Base-by-base conservation (phyloP, 495 filamentous ascomycete species). In the Ramalina intermedia region DNA sequence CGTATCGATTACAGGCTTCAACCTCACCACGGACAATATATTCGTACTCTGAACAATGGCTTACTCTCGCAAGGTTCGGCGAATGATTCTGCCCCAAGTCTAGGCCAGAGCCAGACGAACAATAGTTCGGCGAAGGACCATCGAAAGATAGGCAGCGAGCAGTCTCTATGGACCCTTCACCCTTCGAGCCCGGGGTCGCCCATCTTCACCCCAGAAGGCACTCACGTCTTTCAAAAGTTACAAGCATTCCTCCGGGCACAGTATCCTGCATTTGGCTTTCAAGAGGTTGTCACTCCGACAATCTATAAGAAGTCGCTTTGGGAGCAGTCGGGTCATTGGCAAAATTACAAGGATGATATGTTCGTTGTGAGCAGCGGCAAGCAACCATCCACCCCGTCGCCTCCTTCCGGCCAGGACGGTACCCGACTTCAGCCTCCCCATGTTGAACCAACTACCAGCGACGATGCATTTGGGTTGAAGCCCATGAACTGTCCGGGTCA, bases 401-500 rank as follows among this genome's bases (percentile, higher is more conserved):
- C 39, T 48, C 13, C 37, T 2, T 17, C 49, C 26, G 17, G 1
- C 55, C 65, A 16, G 54, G 40, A 14, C 3, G 14, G 18, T 17
- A 37, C 36, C 20, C 24, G 8, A 26, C 8, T 48, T 27, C 46
- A 53, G 20, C 20, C 44, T 1, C 61, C 67, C 3, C 62, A 57
- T 18, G 33, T 33, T n/a, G 65, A 65, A 6, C 69, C 78, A 45
- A 44, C 58, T 5, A 72, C 73, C 44, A 78, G 86, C 52, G 74
- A 84, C 43, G 83, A 84, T 54, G 82, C 87, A 44, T 96, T 89
- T 60, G 87, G 86, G 2, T 72, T 96, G 44, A 96, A 96, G 61
- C 89, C 89, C 20, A 96, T 96, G 89, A 96, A 96, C 58, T 96
- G 89, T 61, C 89, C 89, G 0, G 89, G 89, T 12, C 89, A 96